Conservation (phyloP, 2,329 filamentous ascomycete species). For the Grosmannia penicillata region DNA sequence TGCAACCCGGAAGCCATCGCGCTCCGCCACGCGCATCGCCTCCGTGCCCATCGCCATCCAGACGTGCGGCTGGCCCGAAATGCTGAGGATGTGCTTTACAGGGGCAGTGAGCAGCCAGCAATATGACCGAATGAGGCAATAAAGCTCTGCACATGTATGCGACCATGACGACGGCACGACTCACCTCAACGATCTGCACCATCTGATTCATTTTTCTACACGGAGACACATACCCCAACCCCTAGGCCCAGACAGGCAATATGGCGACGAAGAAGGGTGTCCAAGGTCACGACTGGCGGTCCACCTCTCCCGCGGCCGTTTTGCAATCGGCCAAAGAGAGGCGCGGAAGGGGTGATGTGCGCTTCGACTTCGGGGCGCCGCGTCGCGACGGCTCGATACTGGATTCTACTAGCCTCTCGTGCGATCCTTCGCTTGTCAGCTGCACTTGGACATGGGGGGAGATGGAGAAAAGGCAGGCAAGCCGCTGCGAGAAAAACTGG, state of each 20-base stretch:
- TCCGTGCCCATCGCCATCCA: neutral
- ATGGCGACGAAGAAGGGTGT: neutral
- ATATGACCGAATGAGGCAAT: too few species aligned
- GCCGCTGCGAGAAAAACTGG: too few species aligned
- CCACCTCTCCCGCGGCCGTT: constrained; percentile 1
- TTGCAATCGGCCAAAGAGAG: constrained; percentile 1
- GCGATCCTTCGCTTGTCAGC: neutral
- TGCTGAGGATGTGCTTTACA: neutral
- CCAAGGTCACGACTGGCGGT: constrained; percentile 2
- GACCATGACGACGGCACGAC: too few species aligned
- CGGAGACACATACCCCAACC: neutral
- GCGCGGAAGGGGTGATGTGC: neutral
- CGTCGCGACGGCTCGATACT: neutral
- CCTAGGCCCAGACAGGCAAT: neutral
- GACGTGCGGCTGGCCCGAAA: neutral
- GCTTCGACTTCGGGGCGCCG: neutral
- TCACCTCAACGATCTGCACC: neutral
- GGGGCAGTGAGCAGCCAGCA: neutral
- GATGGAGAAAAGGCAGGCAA: too few species aligned
- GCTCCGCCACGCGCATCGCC: neutral
- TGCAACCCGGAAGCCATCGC: too few species aligned
- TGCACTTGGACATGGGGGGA: too few species aligned
- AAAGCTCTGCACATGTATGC: neutral
- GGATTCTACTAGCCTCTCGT: neutral
- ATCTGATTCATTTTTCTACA: neutral